Conservation (phyloP, 805 yeast species). For the Myxozyma neotropica region DNA sequence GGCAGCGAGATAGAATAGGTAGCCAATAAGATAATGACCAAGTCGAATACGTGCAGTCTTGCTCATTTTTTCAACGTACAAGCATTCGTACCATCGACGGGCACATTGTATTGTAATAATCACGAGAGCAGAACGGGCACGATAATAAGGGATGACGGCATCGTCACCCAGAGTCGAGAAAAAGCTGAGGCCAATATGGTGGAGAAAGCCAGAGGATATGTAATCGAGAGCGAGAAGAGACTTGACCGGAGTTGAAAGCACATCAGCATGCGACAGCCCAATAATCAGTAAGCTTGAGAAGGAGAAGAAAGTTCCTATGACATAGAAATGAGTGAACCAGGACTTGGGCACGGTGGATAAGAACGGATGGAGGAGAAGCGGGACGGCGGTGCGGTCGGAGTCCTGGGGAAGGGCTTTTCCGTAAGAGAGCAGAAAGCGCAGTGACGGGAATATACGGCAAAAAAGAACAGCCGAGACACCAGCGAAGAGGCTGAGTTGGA, state of each 20-base stretch:
- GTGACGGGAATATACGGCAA: conserved; percentile 1
- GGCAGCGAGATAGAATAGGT: conserved; percentile 49
- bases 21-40: conserved; percentile 61
- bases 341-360: conserved; percentile 39
- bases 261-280: not conserved
- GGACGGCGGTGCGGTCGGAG: not conserved
- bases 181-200: not conserved
- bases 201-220: not conserved
- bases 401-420: conserved; percentile 21
- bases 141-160: not conserved
- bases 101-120: conserved; percentile 48
- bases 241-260: not conserved
- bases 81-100: conserved; percentile 56
- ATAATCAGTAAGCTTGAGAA: conserved; percentile 5
- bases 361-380: conserved; percentile 3
- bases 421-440: conserved; percentile 19
- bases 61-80: conserved; percentile 47
- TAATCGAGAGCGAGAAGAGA: not conserved
- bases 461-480: conserved; percentile 13
- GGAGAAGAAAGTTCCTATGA: conserved; percentile 22
- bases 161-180: not conserved
- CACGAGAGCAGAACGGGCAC: conserved; percentile 2
- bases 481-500: conserved; percentile 10
- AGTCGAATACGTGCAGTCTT: conserved; percentile 54
- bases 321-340: conserved; percentile 44